phyloP scores from a whole-genome alignment of 129 eudicot species.

The Ambrosia artemisiifolia region DNA sequence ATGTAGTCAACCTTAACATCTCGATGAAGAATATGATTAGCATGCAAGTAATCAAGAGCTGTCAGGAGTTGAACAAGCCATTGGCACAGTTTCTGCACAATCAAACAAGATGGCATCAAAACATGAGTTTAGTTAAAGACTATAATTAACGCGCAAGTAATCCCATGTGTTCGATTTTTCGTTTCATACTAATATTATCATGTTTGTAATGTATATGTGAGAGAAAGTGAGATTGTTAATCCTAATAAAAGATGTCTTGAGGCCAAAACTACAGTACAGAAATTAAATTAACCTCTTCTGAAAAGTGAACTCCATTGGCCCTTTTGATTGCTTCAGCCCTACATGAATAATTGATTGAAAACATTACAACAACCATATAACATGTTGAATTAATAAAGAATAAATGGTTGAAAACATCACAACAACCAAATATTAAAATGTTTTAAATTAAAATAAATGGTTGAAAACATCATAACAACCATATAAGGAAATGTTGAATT shows the following conservation, averaged over 20 bases:
- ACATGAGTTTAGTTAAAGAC: neutral
- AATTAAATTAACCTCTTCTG: slow-evolving; percentile 69
- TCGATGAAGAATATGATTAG: slow-evolving; percentile 85
- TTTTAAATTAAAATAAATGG: slow-evolving; percentile 1
- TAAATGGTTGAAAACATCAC: slow-evolving; percentile 17
- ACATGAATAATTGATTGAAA: slow-evolving; percentile 20
- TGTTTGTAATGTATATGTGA: slow-evolving; percentile 1
- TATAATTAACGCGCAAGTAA: neutral
- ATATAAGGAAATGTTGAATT: neutral
- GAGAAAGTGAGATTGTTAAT: neutral
- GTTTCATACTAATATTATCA: neutral
- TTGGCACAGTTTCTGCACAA: slow-evolving; percentile 75
- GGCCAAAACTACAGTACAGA: neutral
- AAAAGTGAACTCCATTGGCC: slow-evolving; percentile 70
- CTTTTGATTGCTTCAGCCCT: slow-evolving; percentile 87
- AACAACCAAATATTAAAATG: neutral
- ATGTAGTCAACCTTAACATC: slow-evolving; percentile 77
- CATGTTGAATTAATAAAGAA: slow-evolving; percentile 1
- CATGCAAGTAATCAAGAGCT: slow-evolving; percentile 92
- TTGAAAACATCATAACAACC: slow-evolving; percentile 11
- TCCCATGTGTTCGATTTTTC: neutral
- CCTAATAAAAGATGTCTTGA: neutral
- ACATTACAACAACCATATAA: slow-evolving; percentile 11
- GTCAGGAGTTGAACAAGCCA: slow-evolving; percentile 90
- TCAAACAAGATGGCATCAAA: slow-evolving; percentile 16